Evolutionary conservation across 2,329 filamentous ascomycete genomes (phyloP), one percentile per base, ranked within the genome.

Genomic region (Cladosporium halotolerans): DNA sequence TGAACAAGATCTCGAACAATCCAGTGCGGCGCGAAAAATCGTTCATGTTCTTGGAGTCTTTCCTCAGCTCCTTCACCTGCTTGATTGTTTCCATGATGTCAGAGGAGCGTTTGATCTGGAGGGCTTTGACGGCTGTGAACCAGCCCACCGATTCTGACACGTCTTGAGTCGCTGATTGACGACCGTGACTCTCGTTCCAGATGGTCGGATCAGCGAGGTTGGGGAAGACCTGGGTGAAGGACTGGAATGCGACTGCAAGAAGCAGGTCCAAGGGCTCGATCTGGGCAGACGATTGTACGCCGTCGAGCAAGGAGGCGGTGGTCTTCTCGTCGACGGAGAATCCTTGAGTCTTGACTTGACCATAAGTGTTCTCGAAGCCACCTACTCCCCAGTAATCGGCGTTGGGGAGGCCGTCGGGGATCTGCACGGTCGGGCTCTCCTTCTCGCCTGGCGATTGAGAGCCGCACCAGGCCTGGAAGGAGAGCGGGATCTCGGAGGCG

Each of bases 341-440:
- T 18, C 48, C 48, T 11, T 43, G 31, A 5, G 48, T 51, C 48
- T 51, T 51, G 18, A 51, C 48, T 39, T 51, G 48, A 19, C 48
- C 48, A 6, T 51, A 51, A 19, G 48, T 51, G 40, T 51, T 51
- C 11, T 51, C 48, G 11, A 51, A 51, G 8, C 48, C 48, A 36
- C 33, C 48, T 2, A 51, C 48, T 19, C 48, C 48, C 48, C 48
- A 51, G 32, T 51, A 51, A 10, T 44, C 32, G 14, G 48, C 48
- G 18, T 51, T 51, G 4, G 48, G 48, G 3, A 51, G 40, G 16
- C 48, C 48, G 13, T 51, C 39, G 4, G 48, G 16, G 7, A 51
- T 51, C 9, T 51, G 48, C 8, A 51, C 16, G 36, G 48, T 28
- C 13, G 18, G 40, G 2, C 16, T 11, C 13, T 44, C 31, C 14